phyloP scores from a whole-genome alignment of 345 rosid species.

The Camelina sativa region DNA sequence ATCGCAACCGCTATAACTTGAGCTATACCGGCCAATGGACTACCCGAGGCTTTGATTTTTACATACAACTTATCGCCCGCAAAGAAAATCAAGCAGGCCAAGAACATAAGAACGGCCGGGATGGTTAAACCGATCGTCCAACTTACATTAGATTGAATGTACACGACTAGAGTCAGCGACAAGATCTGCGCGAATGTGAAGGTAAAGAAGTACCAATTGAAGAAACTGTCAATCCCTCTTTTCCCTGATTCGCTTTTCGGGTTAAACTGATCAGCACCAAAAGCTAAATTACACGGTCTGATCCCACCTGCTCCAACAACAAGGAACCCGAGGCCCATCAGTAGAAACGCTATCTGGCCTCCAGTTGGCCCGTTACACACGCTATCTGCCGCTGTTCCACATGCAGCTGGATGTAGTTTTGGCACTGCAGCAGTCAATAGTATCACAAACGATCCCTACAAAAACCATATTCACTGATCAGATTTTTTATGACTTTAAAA shows the following conservation, averaged over 20 bases:
- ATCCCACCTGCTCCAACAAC: conserved; percentile 77
- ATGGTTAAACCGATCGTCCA: conserved; percentile 80
- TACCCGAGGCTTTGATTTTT: conserved; percentile 68
- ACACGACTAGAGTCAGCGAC: conserved; percentile 68
- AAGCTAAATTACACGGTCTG: conserved; percentile 78
- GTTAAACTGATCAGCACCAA: conserved; percentile 82
- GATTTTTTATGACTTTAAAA: background rate
- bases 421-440: conserved; percentile 65
- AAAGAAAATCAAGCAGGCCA: conserved; percentile 61
- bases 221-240: conserved; percentile 75
- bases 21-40: conserved; percentile 69
- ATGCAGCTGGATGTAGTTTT: conserved; percentile 59
- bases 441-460: conserved; percentile 64
- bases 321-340: conserved; percentile 59
- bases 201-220: conserved; percentile 86
- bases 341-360: conserved; percentile 66
- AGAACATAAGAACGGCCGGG: conserved; percentile 66
- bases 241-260: conserved; percentile 71
- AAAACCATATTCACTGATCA: background rate
- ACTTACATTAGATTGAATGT: conserved; percentile 72
- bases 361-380: conserved; percentile 58
- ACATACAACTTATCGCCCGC: conserved; percentile 70
- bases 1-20: conserved; percentile 59
- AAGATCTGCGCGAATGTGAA: conserved; percentile 78
- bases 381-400: conserved; percentile 35